These are phyloP conservation scores for Coemansia sp. DNA, from an alignment of 192 early-diverging fungal genomes.

Conservation along the genomic window DNA sequence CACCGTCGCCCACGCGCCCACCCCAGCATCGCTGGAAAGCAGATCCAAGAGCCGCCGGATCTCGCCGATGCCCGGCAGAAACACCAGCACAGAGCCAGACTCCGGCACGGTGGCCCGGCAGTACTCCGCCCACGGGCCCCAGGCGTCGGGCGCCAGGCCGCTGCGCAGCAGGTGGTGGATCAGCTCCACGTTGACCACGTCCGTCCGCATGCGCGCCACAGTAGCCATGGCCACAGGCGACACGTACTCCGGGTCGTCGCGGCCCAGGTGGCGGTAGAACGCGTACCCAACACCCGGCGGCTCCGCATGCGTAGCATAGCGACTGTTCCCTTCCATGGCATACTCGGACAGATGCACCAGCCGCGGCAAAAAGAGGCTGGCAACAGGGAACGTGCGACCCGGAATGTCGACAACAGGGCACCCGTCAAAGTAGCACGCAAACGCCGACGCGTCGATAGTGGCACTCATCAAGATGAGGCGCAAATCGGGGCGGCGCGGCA, in stretches of 20 bases:
- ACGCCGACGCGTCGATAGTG: slow-evolving; percentile 79
- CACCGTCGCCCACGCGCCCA: slow-evolving; percentile 26
- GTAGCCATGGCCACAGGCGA: slow-evolving; percentile 4
- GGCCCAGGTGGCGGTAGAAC: background rate
- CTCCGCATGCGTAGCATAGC: background rate
- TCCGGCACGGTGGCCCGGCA: background rate
- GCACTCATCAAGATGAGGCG: slow-evolving; percentile 88
- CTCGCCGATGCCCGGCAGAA: slow-evolving; percentile 70
- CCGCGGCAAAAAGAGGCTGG: slow-evolving; percentile 50
- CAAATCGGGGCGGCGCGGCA: slow-evolving; percentile 57
- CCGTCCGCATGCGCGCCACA: slow-evolving; percentile 38
- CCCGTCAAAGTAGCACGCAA: slow-evolving; percentile 72
- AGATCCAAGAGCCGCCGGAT: slow-evolving; percentile 69
- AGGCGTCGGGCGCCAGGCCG: slow-evolving; percentile 50
- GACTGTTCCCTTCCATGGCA: background rate
- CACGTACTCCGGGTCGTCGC: background rate
- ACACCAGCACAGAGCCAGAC: slow-evolving; percentile 64
- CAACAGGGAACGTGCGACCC: slow-evolving; percentile 69
- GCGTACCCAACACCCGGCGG: background rate
- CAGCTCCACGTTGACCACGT: slow-evolving; percentile 60
- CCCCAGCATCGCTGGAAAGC: slow-evolving; percentile 19
- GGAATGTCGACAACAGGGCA: slow-evolving; percentile 66
- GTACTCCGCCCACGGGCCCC: slow-evolving; percentile 9
- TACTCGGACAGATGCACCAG: slow-evolving; percentile 15
- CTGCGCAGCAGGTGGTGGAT: slow-evolving; percentile 59